Base-by-base conservation (phyloP, 2,329 filamentous ascomycete genomes). In the Clarireedia hainanense region DNA sequence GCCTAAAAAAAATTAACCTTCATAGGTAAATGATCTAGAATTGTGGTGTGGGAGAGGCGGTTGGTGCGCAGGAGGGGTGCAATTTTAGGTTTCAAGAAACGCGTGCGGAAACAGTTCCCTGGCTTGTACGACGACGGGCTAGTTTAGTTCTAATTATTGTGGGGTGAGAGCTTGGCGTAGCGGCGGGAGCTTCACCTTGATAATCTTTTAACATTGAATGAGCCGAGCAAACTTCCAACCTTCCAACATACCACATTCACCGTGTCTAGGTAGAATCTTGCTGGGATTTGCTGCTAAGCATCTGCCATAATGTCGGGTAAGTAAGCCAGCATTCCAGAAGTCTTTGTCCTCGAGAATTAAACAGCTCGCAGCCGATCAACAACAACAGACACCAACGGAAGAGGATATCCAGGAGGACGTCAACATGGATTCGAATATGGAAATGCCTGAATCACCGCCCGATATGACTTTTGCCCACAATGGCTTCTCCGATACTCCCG, bases 371-470 rank as follows among this genome's bases (percentile, higher is more conserved):
- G 37, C 15, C 42, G 39, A 50, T 17, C 52, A 43, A 45, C 39
- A 43, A 12, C 46, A 47, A 40, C 24, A 27, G 7, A 23, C 26
- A 7, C 23, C 40, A 14, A 30, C 58, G 50, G 39, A 49, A 47
- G 50, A 49, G 49, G 43, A 57, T n/a, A n/a, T n/a, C 17, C 37
- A 23, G 9, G 50, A 51, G 55, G 30, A 58, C 5, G 12, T 9
- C 30, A 34, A 34, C 30, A 34, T 34, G 48, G 53, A 56, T 36
- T n/a, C 55, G 39, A 64, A 61, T 58, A 61, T 65, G 58, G 65
- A 67, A 40, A 57, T 61, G 47, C 65, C 65, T 14, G 65, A 67
- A 36, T 65, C 63, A 27, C 64, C 65, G 6, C 60, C 62, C 14
- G 61, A 63, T 12, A 36, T 23, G 24, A 48, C 26, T 20, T 23